phyloP scores from a whole-genome alignment of 306 rosid species.

The Ormosia semicastrata region DNA sequence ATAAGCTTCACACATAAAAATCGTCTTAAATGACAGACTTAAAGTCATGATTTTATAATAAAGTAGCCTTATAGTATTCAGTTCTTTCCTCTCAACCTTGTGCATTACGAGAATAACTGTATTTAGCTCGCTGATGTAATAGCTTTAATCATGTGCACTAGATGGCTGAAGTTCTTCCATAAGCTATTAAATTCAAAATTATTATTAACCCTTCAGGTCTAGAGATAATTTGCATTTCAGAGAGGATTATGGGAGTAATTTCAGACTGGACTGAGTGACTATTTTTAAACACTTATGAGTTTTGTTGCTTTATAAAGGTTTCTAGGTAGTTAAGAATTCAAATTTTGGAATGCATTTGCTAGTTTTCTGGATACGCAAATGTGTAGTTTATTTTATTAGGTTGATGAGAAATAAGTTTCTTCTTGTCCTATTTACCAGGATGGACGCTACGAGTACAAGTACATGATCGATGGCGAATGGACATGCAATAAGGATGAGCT shows the following conservation, averaged over 20 bases:
- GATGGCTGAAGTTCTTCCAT: not conserved
- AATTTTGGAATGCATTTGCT: not conserved
- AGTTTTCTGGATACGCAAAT: slow-evolving; percentile 7
- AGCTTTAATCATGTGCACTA: not conserved
- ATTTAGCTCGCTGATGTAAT: not conserved
- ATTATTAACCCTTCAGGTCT: not conserved
- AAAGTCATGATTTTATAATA: not conserved
- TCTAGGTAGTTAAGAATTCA: not conserved
- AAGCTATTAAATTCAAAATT: not conserved
- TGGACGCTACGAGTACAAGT: slow-evolving; percentile 92
- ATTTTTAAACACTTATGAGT: not conserved
- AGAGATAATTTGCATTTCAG: not conserved
- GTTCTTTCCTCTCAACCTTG: not conserved
- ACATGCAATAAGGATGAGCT: slow-evolving; percentile 48
- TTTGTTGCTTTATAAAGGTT: not conserved
- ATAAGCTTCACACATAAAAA: not conserved
- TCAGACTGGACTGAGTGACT: not conserved
- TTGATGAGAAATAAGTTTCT: slow-evolving; percentile 11
- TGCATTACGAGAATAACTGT: not conserved
- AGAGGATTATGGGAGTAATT: not conserved
- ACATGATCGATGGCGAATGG: slow-evolving; percentile 87
- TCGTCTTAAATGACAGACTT: not conserved
- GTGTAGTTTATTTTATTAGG: not conserved
- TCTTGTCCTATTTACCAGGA: slow-evolving; percentile 53
- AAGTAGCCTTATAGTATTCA: not conserved